Conservation (phyloP, 495 filamentous ascomycete species). For the Rostrohypoxylon terebratum region DNA sequence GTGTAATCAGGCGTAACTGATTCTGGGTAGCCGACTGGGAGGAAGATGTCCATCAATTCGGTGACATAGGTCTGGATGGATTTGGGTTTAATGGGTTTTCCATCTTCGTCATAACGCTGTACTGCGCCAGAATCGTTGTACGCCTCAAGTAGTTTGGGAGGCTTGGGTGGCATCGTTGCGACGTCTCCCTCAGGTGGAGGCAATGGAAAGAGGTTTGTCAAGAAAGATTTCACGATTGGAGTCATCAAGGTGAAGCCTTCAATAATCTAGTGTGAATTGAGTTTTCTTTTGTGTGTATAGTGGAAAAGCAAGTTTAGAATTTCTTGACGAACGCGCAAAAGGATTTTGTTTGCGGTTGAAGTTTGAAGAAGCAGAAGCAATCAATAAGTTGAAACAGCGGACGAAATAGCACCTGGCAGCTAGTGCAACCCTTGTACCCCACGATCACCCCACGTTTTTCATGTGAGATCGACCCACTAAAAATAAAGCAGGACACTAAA, state of each 20-base stretch:
- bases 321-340: neutral
- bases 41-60: constrained; percentile 75
- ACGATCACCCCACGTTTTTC: constrained; percentile 1
- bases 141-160: constrained; percentile 27
- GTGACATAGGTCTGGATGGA: constrained; percentile 36
- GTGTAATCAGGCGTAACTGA: constrained; percentile 93
- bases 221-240: neutral
- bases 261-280: neutral
- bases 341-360: neutral
- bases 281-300: neutral
- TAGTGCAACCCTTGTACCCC: neutral
- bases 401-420: neutral
- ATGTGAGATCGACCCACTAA: constrained; percentile 52
- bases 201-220: neutral
- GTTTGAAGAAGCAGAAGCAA: neutral
- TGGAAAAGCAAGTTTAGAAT: neutral
- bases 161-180: constrained; percentile 13
- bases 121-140: constrained; percentile 30
- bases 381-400: neutral
- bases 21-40: constrained; percentile 93
- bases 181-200: neutral
- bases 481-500: constrained; percentile 66
- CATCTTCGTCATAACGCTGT: constrained; percentile 36
- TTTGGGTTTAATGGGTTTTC: constrained; percentile 12
- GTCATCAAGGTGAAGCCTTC: neutral